Percentiles rank a stretch among this genome's conserved stretches.
Evolutionary conservation across 176 grass and related monocot genomes (phyloP).

Genomic region (Triticum timopheevii): DNA sequence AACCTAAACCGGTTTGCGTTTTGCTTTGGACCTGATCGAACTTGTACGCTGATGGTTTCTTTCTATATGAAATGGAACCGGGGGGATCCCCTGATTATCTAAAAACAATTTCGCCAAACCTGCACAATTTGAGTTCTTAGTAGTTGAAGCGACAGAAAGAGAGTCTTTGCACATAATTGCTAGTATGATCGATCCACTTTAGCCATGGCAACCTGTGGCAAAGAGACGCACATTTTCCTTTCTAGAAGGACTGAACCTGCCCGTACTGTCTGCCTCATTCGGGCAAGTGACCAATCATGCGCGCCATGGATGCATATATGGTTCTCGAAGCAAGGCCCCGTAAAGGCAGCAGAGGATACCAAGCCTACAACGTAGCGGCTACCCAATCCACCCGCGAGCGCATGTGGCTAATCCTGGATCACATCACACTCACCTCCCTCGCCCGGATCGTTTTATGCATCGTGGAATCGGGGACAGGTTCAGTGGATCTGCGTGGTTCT

Average conservation of each 20-base stretch:
- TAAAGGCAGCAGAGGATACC: background rate
- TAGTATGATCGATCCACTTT: background rate
- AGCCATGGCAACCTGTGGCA: background rate
- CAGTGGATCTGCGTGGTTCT: background rate
- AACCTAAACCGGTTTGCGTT: too few species aligned
- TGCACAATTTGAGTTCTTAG: too few species aligned
- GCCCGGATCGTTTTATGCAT: background rate
- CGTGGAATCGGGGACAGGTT: slow-evolving; percentile 6
- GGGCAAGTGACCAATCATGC: slow-evolving; percentile 14
- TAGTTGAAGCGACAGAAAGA: background rate
- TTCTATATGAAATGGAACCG: too few species aligned
- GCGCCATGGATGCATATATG: background rate
- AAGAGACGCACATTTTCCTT: background rate
- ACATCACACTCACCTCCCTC: background rate
- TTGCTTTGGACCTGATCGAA: too few species aligned
- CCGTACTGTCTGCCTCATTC: slow-evolving; percentile 17
- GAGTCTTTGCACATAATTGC: background rate
- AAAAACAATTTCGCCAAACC: background rate
- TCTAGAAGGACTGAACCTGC: background rate
- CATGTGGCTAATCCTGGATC: slow-evolving; percentile 25
- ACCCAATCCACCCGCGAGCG: background rate
- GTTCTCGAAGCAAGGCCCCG: slow-evolving; percentile 25
- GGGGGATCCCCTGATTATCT: too few species aligned
- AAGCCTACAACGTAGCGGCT: background rate
- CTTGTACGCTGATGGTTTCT: too few species aligned